These are phyloP conservation scores for Daldinia eschscholtzii DNA, from an alignment of 2,329 filamentous ascomycete species.

Conservation along the genomic window DNA sequence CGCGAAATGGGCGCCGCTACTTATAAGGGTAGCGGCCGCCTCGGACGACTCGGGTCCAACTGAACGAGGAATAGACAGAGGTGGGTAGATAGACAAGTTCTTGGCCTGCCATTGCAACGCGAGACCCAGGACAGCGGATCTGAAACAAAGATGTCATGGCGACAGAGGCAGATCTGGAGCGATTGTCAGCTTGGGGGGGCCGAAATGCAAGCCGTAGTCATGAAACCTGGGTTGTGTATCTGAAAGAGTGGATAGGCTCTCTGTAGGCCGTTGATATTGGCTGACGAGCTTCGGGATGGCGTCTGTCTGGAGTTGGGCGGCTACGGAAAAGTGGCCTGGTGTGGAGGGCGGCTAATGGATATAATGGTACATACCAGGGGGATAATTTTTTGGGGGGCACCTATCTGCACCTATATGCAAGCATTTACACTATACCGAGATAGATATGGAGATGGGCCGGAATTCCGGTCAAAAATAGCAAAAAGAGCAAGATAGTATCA, in stretches of 20 bases:
- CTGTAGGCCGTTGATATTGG: conserved; percentile 65
- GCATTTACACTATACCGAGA: conserved; percentile 46
- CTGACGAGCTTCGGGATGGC: conserved; percentile 58
- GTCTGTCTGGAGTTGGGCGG: conserved; percentile 64
- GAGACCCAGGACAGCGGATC: conserved; percentile 53
- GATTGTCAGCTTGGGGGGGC: conserved; percentile 49
- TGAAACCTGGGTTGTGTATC: conserved; percentile 68
- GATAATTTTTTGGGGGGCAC: conserved; percentile 40
- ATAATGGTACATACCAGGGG: conserved; percentile 42
- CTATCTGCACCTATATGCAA: conserved; percentile 8
- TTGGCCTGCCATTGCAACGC: conserved; percentile 58
- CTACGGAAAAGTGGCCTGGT: conserved; percentile 54
- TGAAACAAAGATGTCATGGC: conserved; percentile 53
- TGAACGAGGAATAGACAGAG: conserved; percentile 53
- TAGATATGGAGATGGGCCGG: conserved; percentile 39
- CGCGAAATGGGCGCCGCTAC: conserved; percentile 53
- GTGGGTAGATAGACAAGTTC: conserved; percentile 38
- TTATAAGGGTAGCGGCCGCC: conserved; percentile 52
- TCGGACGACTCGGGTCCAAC: conserved; percentile 57
- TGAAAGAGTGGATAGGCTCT: conserved; percentile 57
- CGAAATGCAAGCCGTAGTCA: conserved; percentile 54
- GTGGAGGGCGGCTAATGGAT: conserved; percentile 54
- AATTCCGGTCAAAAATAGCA: conserved; percentile 52
- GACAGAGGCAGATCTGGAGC: conserved; percentile 53
- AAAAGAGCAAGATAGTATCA: conserved; percentile 48